Conservation (phyloP, 1,139 yeast genomes). For the Geotrichum klebahnii region DNA sequence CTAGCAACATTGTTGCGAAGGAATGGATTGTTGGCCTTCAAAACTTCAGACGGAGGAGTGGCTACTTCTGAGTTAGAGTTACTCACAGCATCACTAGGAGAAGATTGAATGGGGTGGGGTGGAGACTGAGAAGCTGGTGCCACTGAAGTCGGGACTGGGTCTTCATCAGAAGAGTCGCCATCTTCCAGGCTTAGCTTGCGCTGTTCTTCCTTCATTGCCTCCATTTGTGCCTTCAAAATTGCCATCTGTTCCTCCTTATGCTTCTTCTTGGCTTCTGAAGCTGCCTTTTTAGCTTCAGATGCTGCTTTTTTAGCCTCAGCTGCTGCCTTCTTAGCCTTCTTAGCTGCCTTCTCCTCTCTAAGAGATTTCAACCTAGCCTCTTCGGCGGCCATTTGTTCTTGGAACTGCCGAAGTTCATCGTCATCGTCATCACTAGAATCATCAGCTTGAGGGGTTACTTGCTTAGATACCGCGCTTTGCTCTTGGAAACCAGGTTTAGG, state of each 20-base stretch:
- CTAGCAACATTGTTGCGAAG: slow-evolving; percentile 20
- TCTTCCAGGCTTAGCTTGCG: slow-evolving; percentile 31
- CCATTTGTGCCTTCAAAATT: slow-evolving; percentile 59
- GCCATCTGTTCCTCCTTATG: slow-evolving; percentile 58
- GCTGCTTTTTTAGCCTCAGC: not conserved
- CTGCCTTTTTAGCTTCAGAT: slow-evolving; percentile 37
- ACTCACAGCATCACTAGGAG: not conserved
- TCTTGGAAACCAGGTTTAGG: slow-evolving; percentile 10
- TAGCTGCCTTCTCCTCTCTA: slow-evolving; percentile 32
- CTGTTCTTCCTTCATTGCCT: slow-evolving; percentile 46
- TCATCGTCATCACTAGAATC: slow-evolving; percentile 40
- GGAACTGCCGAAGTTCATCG: slow-evolving; percentile 47
- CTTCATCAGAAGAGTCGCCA: slow-evolving; percentile 31
- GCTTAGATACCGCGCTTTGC: too few species aligned
- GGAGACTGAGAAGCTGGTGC: slow-evolving; percentile 20
- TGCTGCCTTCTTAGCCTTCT: slow-evolving; percentile 34
- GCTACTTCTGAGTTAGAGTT: slow-evolving; percentile 15
- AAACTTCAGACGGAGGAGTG: slow-evolving; percentile 24
- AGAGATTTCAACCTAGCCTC: slow-evolving; percentile 32
- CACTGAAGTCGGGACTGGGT: slow-evolving; percentile 21
- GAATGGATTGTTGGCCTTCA: slow-evolving; percentile 25
- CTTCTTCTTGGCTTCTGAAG: slow-evolving; percentile 48
- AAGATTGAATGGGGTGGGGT: slow-evolving; percentile 19
- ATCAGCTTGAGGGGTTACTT: slow-evolving; percentile 27
- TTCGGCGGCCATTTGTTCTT: slow-evolving; percentile 46